phyloP scores from a whole-genome alignment of 352 stramenopile genomes.

The Phytophthora multivora region DNA sequence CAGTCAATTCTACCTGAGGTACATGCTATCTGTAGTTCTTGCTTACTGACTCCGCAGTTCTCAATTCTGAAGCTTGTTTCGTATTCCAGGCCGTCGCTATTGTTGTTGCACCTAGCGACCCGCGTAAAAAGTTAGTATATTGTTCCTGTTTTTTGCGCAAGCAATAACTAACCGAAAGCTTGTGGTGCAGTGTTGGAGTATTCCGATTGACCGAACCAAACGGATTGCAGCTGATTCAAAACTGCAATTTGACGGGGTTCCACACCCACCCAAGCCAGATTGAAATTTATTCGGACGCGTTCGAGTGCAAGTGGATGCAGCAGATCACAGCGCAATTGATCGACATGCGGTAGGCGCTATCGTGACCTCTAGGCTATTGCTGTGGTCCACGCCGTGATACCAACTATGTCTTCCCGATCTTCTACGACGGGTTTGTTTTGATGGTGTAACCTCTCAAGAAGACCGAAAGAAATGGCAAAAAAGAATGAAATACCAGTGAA shows the following conservation, averaged over 20 bases:
- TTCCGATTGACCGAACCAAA: constrained; percentile 82
- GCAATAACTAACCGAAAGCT: not conserved
- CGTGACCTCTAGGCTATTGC: constrained; percentile 11
- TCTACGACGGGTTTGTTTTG: not conserved
- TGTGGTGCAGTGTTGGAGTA: constrained; percentile 65
- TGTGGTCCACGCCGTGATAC: constrained; percentile 5
- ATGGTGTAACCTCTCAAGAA: not conserved
- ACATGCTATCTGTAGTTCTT: not conserved
- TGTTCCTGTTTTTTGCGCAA: not conserved
- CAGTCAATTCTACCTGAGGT: constrained; percentile 90
- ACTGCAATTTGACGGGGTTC: constrained; percentile 87
- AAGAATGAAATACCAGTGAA: constrained; percentile 25
- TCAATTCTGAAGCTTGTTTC: constrained; percentile 10
- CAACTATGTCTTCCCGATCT: not conserved
- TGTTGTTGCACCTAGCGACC: constrained; percentile 82
- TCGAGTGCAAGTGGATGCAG: constrained; percentile 72
- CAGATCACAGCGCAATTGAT: constrained; percentile 47
- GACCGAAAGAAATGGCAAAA: constrained; percentile 6
- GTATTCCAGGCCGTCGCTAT: constrained; percentile 74
- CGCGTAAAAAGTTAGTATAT: constrained; percentile 51
- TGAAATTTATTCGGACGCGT: constrained; percentile 80
- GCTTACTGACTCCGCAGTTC: not conserved
- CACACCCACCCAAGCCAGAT: constrained; percentile 81
- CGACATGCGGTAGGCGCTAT: constrained; percentile 63
- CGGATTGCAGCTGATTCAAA: constrained; percentile 88